Evolutionary conservation across 306 rosid species (phyloP).

Genomic region (Heteromeles arbutifolia): DNA sequence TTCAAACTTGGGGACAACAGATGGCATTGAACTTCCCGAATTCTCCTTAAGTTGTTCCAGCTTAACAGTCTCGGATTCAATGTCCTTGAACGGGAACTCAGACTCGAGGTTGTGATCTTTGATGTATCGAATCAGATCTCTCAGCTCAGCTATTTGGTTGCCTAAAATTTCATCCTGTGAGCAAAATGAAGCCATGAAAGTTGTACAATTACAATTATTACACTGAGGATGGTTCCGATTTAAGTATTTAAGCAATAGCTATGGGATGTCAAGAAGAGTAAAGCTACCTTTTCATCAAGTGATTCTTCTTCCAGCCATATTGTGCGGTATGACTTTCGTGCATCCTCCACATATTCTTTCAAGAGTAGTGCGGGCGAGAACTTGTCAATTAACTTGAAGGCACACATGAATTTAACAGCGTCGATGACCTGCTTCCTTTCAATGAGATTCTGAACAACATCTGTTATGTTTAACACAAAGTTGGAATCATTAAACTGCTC

Average conservation of each 20-base stretch:
- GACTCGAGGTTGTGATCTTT: slow-evolving; percentile 32
- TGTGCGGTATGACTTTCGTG: neutral
- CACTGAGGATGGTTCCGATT: too few species aligned
- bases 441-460: slow-evolving; percentile 35
- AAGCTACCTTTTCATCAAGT: slow-evolving; percentile 19
- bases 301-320: neutral
- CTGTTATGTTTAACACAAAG: slow-evolving; percentile 21
- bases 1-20: neutral
- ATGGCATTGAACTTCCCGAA: neutral
- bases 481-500: neutral
- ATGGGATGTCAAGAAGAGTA: neutral
- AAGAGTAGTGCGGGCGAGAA: slow-evolving; percentile 34
- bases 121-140: slow-evolving; percentile 25
- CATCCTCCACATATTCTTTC: slow-evolving; percentile 9
- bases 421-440: slow-evolving; percentile 27
- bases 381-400: slow-evolving; percentile 36
- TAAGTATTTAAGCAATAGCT: neutral
- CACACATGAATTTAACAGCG: slow-evolving; percentile 53
- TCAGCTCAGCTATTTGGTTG: slow-evolving; percentile 22
- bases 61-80: slow-evolving; percentile 16
- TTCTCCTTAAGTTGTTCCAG: slow-evolving; percentile 20
- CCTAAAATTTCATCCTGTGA: slow-evolving; percentile 28
- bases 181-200: neutral
- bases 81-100: slow-evolving; percentile 12
- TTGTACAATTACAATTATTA: too few species aligned